Conservation (phyloP, 2,329 filamentous ascomycete species). For the Fusarium ramigenum region DNA sequence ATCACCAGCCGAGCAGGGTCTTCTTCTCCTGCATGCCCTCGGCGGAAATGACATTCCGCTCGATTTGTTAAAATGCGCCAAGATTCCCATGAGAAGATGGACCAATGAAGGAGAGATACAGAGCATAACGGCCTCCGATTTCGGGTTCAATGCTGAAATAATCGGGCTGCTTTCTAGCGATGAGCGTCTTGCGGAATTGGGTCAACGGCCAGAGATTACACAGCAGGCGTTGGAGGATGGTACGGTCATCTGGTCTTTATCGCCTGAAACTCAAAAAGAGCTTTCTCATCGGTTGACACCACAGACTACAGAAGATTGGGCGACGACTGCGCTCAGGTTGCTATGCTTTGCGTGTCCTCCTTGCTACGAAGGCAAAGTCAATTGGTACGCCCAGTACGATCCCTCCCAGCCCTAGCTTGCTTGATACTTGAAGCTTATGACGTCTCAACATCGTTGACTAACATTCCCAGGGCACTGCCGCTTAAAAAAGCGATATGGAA, state of each 20-base stretch:
- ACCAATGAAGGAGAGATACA: constrained; percentile 41
- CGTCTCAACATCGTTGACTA: not conserved
- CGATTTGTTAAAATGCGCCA: constrained; percentile 35
- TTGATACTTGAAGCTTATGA: no score
- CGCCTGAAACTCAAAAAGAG: not conserved
- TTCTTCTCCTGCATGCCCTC: constrained; percentile 40
- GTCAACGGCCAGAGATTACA: constrained; percentile 14
- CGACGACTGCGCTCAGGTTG: constrained; percentile 31
- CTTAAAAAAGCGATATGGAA: constrained; percentile 43
- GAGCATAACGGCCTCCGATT: constrained; percentile 30
- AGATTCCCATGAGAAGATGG: constrained; percentile 40
- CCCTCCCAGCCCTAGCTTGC: fast-evolving
- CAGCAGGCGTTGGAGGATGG: constrained; percentile 33
- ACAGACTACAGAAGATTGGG: constrained; percentile 33
- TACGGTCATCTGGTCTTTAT: constrained; percentile 31
- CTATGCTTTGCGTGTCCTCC: constrained; percentile 46
- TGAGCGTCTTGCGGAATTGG: not conserved
- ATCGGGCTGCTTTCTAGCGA: constrained; percentile 32
- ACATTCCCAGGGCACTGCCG: constrained; percentile 32
- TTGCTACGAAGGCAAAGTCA: constrained; percentile 46
- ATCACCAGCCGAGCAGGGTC: constrained; percentile 34
- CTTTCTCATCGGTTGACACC: constrained; percentile 6
- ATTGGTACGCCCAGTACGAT: constrained; percentile 44
- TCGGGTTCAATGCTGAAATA: constrained; percentile 37
- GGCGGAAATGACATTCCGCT: constrained; percentile 38